phyloP scores from a whole-genome alignment of 192 early-diverging fungal genomes.

The Lunasporangiospora selenospora region DNA sequence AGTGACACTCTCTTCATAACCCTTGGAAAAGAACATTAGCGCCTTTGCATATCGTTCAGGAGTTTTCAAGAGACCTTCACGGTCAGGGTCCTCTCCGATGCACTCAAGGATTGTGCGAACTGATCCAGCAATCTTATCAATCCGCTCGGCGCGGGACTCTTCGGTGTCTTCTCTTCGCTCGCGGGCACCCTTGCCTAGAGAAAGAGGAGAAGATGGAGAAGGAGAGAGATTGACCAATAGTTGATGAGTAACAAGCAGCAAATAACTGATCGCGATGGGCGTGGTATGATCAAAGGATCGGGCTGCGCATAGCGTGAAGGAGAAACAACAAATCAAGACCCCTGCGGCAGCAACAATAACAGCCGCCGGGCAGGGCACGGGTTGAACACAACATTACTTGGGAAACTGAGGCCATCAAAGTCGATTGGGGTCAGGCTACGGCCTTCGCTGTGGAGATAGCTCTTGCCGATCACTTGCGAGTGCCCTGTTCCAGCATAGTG shows the following conservation, averaged over 20 bases:
- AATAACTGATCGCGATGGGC: neutral
- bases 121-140: conserved; percentile 82
- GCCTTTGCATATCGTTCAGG: conserved; percentile 97
- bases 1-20: conserved; percentile 93
- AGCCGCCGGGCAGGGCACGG: too few species aligned
- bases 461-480: conserved; percentile 1
- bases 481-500: conserved; percentile 26
- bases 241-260: neutral
- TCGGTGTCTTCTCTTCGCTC: conserved; percentile 79
- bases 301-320: neutral
- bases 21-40: conserved; percentile 97
- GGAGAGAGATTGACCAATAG: neutral
- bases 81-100: conserved; percentile 93
- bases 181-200: conserved; percentile 78
- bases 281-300: neutral
- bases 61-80: conserved; percentile 95
- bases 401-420: conserved; percentile 81
- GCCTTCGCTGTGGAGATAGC: conserved; percentile 9
- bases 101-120: conserved; percentile 89
- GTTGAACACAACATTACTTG: conserved; percentile 68
- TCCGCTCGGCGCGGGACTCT: conserved; percentile 72
- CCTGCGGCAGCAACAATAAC: too few species aligned
- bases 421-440: conserved; percentile 57
- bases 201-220: neutral
- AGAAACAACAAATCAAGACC: too few species aligned